Conservation (phyloP, 2,329 filamentous ascomycete genomes). For the Lojkania enalia region DNA sequence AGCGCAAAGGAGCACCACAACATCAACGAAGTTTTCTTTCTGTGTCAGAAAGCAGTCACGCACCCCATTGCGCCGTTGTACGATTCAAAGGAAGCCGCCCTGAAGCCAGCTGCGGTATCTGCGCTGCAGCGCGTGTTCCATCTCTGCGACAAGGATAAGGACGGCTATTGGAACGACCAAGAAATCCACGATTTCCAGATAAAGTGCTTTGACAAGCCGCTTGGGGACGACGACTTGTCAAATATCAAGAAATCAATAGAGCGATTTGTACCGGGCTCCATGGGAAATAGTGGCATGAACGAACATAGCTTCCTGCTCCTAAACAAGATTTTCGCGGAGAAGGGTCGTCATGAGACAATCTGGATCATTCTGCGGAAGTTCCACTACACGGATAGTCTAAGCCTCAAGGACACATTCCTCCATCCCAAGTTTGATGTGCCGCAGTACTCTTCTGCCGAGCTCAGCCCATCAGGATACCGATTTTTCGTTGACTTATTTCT, state of each 20-base stretch:
- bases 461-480: slow-evolving; percentile 90
- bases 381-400: slow-evolving; percentile 94
- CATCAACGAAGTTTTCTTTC: slow-evolving; percentile 92
- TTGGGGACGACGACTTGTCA: slow-evolving; percentile 78
- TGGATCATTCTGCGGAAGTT: slow-evolving; percentile 97
- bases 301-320: slow-evolving; percentile 82
- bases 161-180: slow-evolving; percentile 85
- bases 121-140: slow-evolving; percentile 92
- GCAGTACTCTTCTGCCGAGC: slow-evolving; percentile 86
- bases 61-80: slow-evolving; percentile 96
- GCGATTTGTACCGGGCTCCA: slow-evolving; percentile 65
- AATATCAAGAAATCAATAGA: slow-evolving; percentile 90
- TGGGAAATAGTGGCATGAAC: slow-evolving; percentile 69
- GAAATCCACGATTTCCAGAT: slow-evolving; percentile 90
- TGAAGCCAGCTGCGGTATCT: slow-evolving; percentile 87
- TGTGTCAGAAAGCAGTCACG: slow-evolving; percentile 97
- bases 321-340: slow-evolving; percentile 96
- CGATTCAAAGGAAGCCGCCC: slow-evolving; percentile 83
- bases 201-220: slow-evolving; percentile 87
- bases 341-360: slow-evolving; percentile 95
- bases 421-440: slow-evolving; percentile 94
- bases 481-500: slow-evolving; percentile 98
- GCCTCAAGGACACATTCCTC: slow-evolving; percentile 85
- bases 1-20: slow-evolving; percentile 91
- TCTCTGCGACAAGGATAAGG: slow-evolving; percentile 93